phyloP scores from a whole-genome alignment of 1,284 basidiomycete genomes.

The Macrocystidia cucumis region DNA sequence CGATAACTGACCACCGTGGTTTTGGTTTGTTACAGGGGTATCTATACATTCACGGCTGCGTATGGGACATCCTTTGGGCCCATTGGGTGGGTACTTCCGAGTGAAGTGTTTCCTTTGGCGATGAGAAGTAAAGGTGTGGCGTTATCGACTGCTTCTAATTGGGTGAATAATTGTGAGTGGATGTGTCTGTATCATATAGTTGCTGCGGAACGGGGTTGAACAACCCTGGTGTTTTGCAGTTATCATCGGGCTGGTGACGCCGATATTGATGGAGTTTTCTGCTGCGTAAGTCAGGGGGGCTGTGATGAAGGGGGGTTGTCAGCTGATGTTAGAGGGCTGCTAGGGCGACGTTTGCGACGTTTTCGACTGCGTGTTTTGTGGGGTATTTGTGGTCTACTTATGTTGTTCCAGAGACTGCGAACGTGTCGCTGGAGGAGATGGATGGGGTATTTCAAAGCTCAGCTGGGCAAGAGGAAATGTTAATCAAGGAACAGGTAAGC shows the following conservation, averaged over 20 bases:
- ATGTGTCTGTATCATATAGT: slow-evolving; percentile 4
- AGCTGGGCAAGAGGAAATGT: slow-evolving; percentile 46
- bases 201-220: too few species aligned
- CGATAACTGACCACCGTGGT: slow-evolving; percentile 8
- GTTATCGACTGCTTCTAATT: slow-evolving; percentile 79
- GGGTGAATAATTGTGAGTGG: slow-evolving; percentile 69
- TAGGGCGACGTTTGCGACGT: slow-evolving; percentile 62
- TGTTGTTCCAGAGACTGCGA: slow-evolving; percentile 70
- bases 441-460: slow-evolving; percentile 58
- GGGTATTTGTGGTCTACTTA: slow-evolving; percentile 65
- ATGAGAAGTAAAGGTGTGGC: slow-evolving; percentile 81
- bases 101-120: slow-evolving; percentile 83
- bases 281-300: slow-evolving; percentile 37
- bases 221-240: too few species aligned
- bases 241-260: slow-evolving; percentile 75
- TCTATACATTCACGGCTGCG: slow-evolving; percentile 75
- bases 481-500: slow-evolving; percentile 39
- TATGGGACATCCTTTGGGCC: slow-evolving; percentile 84
- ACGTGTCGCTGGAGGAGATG: slow-evolving; percentile 69
- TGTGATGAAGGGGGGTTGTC: neutral
- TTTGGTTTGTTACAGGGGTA: slow-evolving; percentile 39
- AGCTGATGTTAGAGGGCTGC: too few species aligned
- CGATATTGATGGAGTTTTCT: slow-evolving; percentile 58
- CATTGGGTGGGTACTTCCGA: slow-evolving; percentile 77
- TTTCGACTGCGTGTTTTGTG: slow-evolving; percentile 54